Conservation (phyloP, 2,329 filamentous ascomycete genomes). For the Pseudocercospora fijiensis region DNA sequence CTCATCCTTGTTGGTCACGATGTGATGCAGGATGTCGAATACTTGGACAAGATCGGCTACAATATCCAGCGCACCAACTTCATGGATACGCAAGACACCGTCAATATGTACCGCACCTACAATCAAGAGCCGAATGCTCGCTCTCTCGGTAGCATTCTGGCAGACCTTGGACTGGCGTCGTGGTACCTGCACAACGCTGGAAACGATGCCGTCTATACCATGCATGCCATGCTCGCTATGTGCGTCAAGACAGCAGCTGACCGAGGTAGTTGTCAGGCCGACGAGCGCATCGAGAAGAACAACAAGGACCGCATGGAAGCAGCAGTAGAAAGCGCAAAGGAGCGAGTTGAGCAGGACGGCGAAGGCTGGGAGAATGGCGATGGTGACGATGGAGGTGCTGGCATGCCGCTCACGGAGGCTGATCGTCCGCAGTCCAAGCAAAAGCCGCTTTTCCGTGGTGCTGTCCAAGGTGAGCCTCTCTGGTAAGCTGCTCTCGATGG, state of each 20-base stretch:
- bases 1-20: conserved; percentile 81
- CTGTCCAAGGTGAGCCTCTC: conserved; percentile 9
- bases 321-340: conserved; percentile 35
- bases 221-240: conserved; percentile 63
- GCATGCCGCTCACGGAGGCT: conserved; percentile 19
- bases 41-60: conserved; percentile 65
- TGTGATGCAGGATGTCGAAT: conserved; percentile 64
- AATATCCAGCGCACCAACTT: conserved; percentile 58
- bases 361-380: conserved; percentile 42
- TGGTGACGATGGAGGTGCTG: conserved; percentile 39
- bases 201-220: conserved; percentile 42
- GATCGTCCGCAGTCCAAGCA: conserved; percentile 11
- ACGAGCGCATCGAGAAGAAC: conserved; percentile 32
- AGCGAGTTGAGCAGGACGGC: conserved; percentile 43
- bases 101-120: conserved; percentile 65
- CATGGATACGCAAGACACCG: conserved; percentile 61
- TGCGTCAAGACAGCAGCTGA: conserved; percentile 47
- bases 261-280: conserved; percentile 32
- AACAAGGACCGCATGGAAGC: conserved; percentile 33
- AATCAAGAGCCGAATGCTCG: conserved; percentile 51
- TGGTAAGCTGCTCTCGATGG: conserved; percentile 20
- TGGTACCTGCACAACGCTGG: conserved; percentile 42
- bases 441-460: conserved; percentile 7
- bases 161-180: conserved; percentile 64
- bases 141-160: conserved; percentile 62